These are phyloP conservation scores for Fusarium austroafricanum DNA, from an alignment of 2,329 filamentous ascomycete species.

Conservation along the genomic window DNA sequence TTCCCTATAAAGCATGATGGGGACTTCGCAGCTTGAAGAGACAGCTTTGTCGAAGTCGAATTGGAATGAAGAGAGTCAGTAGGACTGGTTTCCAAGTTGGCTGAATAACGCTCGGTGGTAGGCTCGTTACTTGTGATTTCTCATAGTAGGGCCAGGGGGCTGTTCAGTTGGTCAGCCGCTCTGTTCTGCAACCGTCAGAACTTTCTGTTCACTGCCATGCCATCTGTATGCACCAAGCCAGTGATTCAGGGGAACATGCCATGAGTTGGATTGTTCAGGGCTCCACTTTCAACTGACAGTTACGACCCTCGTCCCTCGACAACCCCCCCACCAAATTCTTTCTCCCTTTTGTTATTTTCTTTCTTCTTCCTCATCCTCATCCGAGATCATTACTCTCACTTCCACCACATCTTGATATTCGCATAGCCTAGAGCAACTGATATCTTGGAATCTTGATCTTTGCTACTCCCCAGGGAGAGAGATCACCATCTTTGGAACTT, in stretches of 20 bases:
- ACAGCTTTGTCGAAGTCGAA: not conserved
- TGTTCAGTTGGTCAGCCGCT: not conserved
- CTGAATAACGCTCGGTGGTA: not conserved
- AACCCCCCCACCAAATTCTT: not conserved
- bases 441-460: too few relatives aligned
- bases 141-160: not conserved
- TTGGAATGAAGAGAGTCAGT: not conserved
- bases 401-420: too few relatives aligned
- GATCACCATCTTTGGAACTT: too few relatives aligned
- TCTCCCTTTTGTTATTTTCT: not conserved
- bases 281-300: not conserved
- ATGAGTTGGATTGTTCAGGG: not conserved
- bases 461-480: too few relatives aligned
- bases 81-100: not conserved
- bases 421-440: too few relatives aligned
- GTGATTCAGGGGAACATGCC: not conserved
- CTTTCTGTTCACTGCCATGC: not conserved
- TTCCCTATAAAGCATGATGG: not conserved
- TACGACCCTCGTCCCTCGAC: not conserved
- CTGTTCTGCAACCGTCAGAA: conserved; percentile 4
- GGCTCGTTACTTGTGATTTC: not conserved
- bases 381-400: too few relatives aligned
- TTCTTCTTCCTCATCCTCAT: not conserved
- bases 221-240: not conserved
- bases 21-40: not conserved